Evolutionary conservation across 2,329 filamentous ascomycete genomes (phyloP).

Genomic region (Penicillium frequentans): DNA sequence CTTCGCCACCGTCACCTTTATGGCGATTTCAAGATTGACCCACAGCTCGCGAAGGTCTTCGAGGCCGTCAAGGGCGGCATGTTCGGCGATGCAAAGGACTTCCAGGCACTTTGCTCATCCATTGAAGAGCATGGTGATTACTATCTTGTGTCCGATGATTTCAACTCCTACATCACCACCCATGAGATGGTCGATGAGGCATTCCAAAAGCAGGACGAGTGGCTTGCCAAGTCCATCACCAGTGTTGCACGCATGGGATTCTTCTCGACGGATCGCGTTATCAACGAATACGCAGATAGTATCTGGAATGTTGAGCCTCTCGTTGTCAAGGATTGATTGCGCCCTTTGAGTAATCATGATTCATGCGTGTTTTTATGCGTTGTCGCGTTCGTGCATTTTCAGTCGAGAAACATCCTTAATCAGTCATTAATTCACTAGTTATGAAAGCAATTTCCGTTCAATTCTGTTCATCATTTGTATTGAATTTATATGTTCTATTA

Average conservation of each 20-base stretch:
- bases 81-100: conserved; percentile 78
- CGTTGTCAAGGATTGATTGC: conserved; percentile 39
- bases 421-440: background rate
- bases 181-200: conserved; percentile 88
- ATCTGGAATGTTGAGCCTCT: conserved; percentile 97
- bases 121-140: conserved; percentile 94
- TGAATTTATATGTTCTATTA: background rate
- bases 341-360: background rate
- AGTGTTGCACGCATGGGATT: conserved; percentile 94
- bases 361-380: background rate
- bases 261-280: conserved; percentile 92
- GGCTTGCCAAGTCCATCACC: conserved; percentile 86
- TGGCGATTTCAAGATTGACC: conserved; percentile 73
- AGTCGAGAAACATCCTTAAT: background rate
- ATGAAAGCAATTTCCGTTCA: no score
- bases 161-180: conserved; percentile 90
- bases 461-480: no score
- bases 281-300: conserved; percentile 93
- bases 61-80: conserved; percentile 73
- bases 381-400: background rate
- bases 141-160: conserved; percentile 97
- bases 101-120: conserved; percentile 77
- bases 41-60: conserved; percentile 78
- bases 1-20: conserved; percentile 89
- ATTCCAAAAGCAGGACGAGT: conserved; percentile 88